Evolutionary conservation across 352 stramenopile species (phyloP).

Genomic region (Plasmopara muralis): DNA sequence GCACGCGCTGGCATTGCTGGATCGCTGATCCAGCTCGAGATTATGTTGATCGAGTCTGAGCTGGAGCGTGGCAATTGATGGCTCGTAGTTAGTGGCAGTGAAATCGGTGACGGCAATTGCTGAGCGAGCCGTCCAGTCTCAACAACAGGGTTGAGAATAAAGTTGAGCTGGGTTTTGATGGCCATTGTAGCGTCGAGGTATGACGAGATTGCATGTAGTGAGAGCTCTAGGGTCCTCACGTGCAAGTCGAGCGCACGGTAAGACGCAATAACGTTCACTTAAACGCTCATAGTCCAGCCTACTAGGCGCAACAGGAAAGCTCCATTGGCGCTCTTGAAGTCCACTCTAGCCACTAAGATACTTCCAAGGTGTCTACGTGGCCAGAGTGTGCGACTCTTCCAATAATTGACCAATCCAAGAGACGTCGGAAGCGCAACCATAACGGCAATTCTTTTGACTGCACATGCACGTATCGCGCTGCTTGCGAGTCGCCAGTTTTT

Average conservation of each 20-base stretch:
- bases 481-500: no score
- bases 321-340: conserved; percentile 13
- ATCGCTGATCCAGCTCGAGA: conserved; percentile 23
- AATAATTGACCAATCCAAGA: conserved; percentile 17
- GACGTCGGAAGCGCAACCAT: neutral
- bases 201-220: neutral
- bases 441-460: no score
- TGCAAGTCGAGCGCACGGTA: neutral
- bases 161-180: conserved; percentile 25
- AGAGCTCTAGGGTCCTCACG: neutral
- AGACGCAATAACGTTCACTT: no score
- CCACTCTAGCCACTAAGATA: conserved; percentile 12
- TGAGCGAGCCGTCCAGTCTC: conserved; percentile 1
- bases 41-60: conserved; percentile 23
- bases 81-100: conserved; percentile 6
- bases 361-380: conserved; percentile 18
- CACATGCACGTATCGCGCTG: no score
- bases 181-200: conserved; percentile 19
- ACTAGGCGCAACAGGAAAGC: neutral
- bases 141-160: conserved; percentile 15
- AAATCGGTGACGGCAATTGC: conserved; percentile 3
- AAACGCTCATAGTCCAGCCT: neutral
- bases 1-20: conserved; percentile 12
- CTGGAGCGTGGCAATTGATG: conserved; percentile 4
- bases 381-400: neutral